phyloP scores from a whole-genome alignment of 345 rosid genomes.

The Citrus inodora region DNA sequence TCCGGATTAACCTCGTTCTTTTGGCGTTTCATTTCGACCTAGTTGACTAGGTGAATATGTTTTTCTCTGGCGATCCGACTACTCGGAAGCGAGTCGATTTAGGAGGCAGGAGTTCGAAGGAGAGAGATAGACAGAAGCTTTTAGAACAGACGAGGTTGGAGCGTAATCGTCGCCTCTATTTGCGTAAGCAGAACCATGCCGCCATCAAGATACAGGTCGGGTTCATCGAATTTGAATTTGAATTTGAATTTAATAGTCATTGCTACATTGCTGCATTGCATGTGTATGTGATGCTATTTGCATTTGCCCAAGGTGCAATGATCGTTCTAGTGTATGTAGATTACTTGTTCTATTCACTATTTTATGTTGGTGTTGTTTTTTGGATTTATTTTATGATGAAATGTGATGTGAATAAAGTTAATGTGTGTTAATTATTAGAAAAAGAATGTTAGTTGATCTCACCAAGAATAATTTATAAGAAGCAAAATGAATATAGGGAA shows the following conservation, averaged over 20 bases:
- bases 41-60: slow-evolving; percentile 45
- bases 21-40: not conserved
- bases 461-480: not conserved
- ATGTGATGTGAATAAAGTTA: not conserved
- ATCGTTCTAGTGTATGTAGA: not conserved
- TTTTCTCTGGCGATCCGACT: slow-evolving; percentile 90
- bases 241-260: not conserved
- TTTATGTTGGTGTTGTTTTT: not conserved
- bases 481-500: not conserved
- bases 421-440: not conserved
- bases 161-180: slow-evolving; percentile 74
- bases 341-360: not conserved
- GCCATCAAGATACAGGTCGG: slow-evolving; percentile 81
- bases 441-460: not conserved
- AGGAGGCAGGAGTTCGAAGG: slow-evolving; percentile 97
- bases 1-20: not conserved
- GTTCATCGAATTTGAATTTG: not conserved
- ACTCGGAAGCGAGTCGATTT: slow-evolving; percentile 94
- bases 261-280: not conserved
- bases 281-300: not conserved
- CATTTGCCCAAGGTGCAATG: not conserved
- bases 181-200: slow-evolving; percentile 72
- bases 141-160: slow-evolving; percentile 90
- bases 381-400: not conserved
- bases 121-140: slow-evolving; percentile 94